phyloP scores from a whole-genome alignment of 208 protist species.

The Leptomonas pyrrhocoris region DNA sequence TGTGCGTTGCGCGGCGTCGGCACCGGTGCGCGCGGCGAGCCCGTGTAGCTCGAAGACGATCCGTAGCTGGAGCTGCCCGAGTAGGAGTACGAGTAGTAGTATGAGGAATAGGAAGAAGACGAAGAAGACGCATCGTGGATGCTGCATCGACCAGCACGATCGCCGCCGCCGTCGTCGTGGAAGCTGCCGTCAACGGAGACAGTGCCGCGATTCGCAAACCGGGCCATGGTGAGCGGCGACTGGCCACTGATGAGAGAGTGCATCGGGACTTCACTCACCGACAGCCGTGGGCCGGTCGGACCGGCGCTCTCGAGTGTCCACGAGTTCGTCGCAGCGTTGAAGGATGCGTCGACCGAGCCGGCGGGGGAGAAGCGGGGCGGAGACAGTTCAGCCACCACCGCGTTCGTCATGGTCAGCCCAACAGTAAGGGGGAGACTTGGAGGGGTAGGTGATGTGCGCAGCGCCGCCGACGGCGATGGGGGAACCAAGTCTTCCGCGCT shows the following conservation, averaged over 20 bases:
- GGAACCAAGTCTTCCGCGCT: neutral
- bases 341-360: slow-evolving; percentile 8
- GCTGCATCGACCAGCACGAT: neutral
- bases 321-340: neutral
- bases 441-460: no score
- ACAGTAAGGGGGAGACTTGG: no score
- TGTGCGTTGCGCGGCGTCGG: neutral
- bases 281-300: slow-evolving; percentile 1
- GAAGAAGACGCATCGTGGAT: neutral
- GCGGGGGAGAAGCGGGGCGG: slow-evolving; percentile 1
- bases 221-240: slow-evolving; percentile 22
- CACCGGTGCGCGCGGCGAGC: neutral
- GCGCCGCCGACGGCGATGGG: neutral
- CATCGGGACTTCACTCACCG: neutral
- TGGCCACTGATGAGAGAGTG: neutral
- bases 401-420: neutral
- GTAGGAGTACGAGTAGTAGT: slow-evolving; percentile 30
- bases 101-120: slow-evolving; percentile 4
- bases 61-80: slow-evolving; percentile 17
- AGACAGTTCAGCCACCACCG: neutral
- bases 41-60: neutral
- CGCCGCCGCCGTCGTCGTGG: slow-evolving; percentile 1
- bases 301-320: slow-evolving; percentile 15
- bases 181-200: slow-evolving; percentile 2
- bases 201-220: slow-evolving; percentile 13